Evolutionary conservation across 257 asterid genomes (phyloP).

Genomic region (Nicotiana obtusifolia): DNA sequence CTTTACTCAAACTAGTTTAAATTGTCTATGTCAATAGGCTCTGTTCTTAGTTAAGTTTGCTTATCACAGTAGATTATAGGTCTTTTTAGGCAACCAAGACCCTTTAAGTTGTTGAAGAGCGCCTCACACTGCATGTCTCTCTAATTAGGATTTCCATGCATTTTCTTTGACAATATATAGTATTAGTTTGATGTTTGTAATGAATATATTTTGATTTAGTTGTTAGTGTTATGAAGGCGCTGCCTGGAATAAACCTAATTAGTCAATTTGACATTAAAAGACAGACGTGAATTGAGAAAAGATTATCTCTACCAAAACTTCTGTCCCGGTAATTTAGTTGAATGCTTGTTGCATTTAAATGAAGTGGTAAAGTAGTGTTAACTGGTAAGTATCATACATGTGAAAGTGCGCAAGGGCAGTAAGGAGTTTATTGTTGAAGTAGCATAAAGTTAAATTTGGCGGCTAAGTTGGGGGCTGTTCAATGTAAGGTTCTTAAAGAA

Average conservation of each 20-base stretch:
- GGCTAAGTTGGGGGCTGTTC: not conserved
- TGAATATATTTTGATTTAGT: not conserved
- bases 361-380: not conserved
- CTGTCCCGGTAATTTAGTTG: not conserved
- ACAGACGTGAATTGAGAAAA: not conserved
- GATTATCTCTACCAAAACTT: not conserved
- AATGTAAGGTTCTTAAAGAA: not conserved
- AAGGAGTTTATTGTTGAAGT: not conserved
- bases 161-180: not conserved
- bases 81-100: not conserved
- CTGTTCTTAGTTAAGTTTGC: not conserved
- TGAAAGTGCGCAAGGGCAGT: not conserved
- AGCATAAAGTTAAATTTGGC: not conserved
- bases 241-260: not conserved
- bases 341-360: conserved; percentile 5
- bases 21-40: not conserved
- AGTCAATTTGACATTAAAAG: not conserved
- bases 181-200: not conserved
- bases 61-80: not conserved
- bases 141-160: not conserved
- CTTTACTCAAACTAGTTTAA: not conserved
- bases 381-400: not conserved
- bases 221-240: not conserved
- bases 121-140: not conserved
- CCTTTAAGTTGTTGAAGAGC: not conserved